These are phyloP conservation scores for Neofusicoccum kwambonambiense DNA, from an alignment of 2,329 filamentous ascomycete genomes.

Conservation along the genomic window DNA sequence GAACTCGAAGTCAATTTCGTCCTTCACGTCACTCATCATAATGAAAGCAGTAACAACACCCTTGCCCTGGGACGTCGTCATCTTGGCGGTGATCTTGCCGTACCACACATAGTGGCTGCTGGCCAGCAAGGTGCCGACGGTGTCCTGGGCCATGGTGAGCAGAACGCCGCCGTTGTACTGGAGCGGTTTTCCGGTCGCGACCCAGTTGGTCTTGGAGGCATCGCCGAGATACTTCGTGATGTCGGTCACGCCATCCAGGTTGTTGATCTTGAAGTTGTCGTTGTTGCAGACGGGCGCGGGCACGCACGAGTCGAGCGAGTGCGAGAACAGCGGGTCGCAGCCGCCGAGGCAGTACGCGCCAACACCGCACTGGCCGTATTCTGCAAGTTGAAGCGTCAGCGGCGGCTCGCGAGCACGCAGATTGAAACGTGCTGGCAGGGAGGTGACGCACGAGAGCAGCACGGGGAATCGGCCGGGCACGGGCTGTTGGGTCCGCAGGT, in stretches of 20 bases:
- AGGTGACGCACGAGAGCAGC: slow-evolving; percentile 39
- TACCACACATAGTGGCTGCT: slow-evolving; percentile 94
- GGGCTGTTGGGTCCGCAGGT: slow-evolving; percentile 50
- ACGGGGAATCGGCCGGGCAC: slow-evolving; percentile 63
- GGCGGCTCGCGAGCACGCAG: slow-evolving; percentile 15
- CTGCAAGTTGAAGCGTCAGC: slow-evolving; percentile 45
- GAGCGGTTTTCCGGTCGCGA: slow-evolving; percentile 75
- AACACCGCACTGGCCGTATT: slow-evolving; percentile 89
- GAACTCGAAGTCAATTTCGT: slow-evolving; percentile 98
- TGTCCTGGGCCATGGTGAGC: slow-evolving; percentile 84
- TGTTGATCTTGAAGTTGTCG: slow-evolving; percentile 70
- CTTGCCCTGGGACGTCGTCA: slow-evolving; percentile 79
- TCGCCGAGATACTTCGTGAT: slow-evolving; percentile 88
- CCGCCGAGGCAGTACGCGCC: slow-evolving; percentile 95
- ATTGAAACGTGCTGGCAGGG: slow-evolving; percentile 29
- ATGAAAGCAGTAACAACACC: slow-evolving; percentile 99
- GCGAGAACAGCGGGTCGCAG: slow-evolving; percentile 85
- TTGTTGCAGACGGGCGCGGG: slow-evolving; percentile 79
- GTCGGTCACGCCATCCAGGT: slow-evolving; percentile 65
- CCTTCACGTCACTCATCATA: slow-evolving; percentile 89
- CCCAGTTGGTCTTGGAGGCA: slow-evolving; percentile 77
- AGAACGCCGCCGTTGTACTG: slow-evolving; percentile 65
- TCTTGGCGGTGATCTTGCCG: slow-evolving; percentile 79
- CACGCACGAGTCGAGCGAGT: slow-evolving; percentile 78
- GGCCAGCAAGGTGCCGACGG: slow-evolving; percentile 82